Evolutionary conservation across 2,329 filamentous ascomycete species (phyloP).

Genomic region (Sporothrix phasma): DNA sequence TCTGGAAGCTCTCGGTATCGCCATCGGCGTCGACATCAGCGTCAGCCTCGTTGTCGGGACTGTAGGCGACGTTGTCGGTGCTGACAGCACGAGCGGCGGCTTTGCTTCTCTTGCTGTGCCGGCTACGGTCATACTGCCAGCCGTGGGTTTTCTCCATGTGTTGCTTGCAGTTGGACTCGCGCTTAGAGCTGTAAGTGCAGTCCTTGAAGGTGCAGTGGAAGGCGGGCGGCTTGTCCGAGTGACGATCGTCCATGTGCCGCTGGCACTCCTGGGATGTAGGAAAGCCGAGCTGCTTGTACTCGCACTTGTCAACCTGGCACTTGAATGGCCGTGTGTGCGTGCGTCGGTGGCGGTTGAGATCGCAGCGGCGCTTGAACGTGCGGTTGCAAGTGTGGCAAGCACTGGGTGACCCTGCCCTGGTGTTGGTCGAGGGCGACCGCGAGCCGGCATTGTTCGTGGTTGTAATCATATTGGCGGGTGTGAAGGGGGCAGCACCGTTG

Average conservation of each 20-base stretch:
- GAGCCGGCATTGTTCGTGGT: background rate
- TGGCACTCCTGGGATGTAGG: constrained; percentile 72
- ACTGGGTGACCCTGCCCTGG: background rate
- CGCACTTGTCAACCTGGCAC: constrained; percentile 55
- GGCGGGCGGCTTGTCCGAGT: constrained; percentile 52
- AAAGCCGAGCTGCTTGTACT: constrained; percentile 60
- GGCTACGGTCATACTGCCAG: constrained; percentile 62
- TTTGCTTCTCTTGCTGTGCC: background rate
- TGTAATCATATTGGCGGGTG: background rate
- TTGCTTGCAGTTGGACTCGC: constrained; percentile 74
- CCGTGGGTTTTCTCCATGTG: constrained; percentile 77
- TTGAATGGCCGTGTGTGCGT: constrained; percentile 71
- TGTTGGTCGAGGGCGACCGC: background rate
- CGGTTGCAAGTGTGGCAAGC: constrained; percentile 21
- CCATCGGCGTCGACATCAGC: background rate
- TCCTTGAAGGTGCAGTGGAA: constrained; percentile 56
- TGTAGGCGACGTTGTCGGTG: background rate
- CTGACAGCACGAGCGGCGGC: background rate
- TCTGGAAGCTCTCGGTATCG: background rate
- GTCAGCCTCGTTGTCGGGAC: background rate
- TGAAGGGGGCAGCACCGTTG: background rate
- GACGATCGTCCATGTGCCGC: constrained; percentile 69
- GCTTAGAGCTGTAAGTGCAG: constrained; percentile 65
- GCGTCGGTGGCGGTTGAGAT: constrained; percentile 59
- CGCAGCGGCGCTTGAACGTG: constrained; percentile 25